Percentiles rank a stretch among this genome's conserved stretches.
Evolutionary conservation across 192 early-diverging fungal genomes (phyloP).

Genomic region (Backusella psychrophila): DNA sequence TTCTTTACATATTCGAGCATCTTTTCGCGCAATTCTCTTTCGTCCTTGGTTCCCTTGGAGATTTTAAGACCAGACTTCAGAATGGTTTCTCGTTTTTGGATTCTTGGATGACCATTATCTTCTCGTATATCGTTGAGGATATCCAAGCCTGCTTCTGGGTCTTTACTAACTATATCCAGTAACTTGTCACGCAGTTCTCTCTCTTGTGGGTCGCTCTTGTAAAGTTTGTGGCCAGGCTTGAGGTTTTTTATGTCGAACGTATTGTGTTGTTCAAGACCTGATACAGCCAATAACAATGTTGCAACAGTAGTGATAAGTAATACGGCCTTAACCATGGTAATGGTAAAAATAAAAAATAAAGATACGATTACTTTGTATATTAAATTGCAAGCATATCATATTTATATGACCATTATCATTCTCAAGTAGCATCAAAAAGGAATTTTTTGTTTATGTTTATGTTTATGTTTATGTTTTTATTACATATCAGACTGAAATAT

Average conservation of each 20-base stretch:
- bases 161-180: background rate
- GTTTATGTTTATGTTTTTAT: background rate
- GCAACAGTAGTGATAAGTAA: background rate
- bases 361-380: background rate
- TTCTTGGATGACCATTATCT: background rate
- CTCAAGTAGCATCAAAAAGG: background rate
- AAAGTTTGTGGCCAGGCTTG: background rate
- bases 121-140: background rate
- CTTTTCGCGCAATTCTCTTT: background rate
- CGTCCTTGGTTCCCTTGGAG: background rate
- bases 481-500: background rate
- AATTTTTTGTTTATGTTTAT: background rate
- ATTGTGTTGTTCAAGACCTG: background rate
- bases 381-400: background rate
- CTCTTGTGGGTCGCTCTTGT: background rate
- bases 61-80: background rate
- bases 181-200: background rate
- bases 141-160: background rate
- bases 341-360: background rate
- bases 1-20: background rate
- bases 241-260: background rate
- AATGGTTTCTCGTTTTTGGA: background rate
- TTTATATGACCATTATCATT: constrained; percentile 1
- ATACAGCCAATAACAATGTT: background rate
- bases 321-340: background rate